Base-by-base conservation (phyloP, 2,329 filamentous ascomycete species). In the Aspergillus neotritici region DNA sequence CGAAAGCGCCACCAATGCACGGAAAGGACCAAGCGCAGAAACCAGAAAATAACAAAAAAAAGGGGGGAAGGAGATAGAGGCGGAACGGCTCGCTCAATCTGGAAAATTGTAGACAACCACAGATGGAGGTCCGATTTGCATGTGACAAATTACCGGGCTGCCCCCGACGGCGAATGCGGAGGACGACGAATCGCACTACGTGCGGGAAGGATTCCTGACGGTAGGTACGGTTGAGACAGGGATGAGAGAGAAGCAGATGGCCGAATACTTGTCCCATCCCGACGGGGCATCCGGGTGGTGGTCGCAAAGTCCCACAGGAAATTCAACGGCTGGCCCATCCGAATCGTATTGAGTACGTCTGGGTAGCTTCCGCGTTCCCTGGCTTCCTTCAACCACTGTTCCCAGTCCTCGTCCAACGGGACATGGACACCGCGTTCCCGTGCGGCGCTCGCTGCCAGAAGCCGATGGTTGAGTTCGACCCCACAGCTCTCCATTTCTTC, bases 331-430 rank as follows among this genome's bases (percentile, higher is more conserved):
- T 65, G 62, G 32, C 61, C 61, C 29, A 59, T 51, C 35, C 66
- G 57, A 45, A 70, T 67, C 7, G 65, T 62, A 45, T 66, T 57
- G 16, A 69, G 52, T 52, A 70, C 62, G 36, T 68, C 65, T n/a
- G 56, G 54, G 48, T 67, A 69, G 37, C 59, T 61, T 38, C 74
- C 73, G 31, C 73, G 65, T 52, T 79, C 76, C 12, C 74, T 68
- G 7, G 70, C 74, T 51, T 79, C 76, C 54, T 79, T 79, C 44
- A 79, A 60, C 68, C 75, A 79, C 53, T 78, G 76, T 53, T 80
- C 77, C 72, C 74, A 79, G 43, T 70, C 67, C 40, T 67, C 65
- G 31, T 71, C 68, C 5, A 71, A 54, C 16, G 68, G 59, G 29
- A 72, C 70, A 46, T 71, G 57, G 15, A 62, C 66, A 31, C 73